Conservation (phyloP, 2,329 filamentous ascomycete genomes). For the Aspergillus versicolor region DNA sequence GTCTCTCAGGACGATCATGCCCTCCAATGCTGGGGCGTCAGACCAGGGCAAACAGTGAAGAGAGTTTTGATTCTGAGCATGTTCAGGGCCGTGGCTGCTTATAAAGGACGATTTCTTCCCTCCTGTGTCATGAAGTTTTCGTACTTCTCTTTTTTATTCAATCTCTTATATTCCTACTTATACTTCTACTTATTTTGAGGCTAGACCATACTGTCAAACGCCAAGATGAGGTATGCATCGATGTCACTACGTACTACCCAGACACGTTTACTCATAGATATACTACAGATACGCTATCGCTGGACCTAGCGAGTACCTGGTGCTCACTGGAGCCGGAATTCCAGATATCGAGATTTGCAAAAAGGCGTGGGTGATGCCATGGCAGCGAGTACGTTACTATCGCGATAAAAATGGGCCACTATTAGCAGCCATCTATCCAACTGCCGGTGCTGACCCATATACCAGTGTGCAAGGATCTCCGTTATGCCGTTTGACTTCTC, state of each 20-base stretch:
- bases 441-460: not conserved
- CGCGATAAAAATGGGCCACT: not conserved
- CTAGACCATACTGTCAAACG: not conserved
- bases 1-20: not conserved
- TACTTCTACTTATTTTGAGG: not conserved
- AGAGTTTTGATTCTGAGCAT: not conserved
- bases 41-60: not conserved
- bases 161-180: not conserved
- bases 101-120: no score
- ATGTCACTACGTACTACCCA: not conserved
- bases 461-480: conserved; percentile 37
- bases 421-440: not conserved
- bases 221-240: conserved; percentile 11
- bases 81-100: no score
- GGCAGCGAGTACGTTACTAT: conserved; percentile 55
- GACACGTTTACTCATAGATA: not conserved
- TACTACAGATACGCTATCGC: conserved; percentile 66
- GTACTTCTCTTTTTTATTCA: not conserved
- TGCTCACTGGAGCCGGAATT: conserved; percentile 77
- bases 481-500: conserved; percentile 67
- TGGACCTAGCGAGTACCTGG: conserved; percentile 79
- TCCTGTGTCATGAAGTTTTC: no score
- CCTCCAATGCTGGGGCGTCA: not conserved
- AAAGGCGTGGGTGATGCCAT: conserved; percentile 69
- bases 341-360: conserved; percentile 75